Evolutionary conservation across 2,329 filamentous ascomycete species (phyloP).

Genomic region (Epichloe festucae): DNA sequence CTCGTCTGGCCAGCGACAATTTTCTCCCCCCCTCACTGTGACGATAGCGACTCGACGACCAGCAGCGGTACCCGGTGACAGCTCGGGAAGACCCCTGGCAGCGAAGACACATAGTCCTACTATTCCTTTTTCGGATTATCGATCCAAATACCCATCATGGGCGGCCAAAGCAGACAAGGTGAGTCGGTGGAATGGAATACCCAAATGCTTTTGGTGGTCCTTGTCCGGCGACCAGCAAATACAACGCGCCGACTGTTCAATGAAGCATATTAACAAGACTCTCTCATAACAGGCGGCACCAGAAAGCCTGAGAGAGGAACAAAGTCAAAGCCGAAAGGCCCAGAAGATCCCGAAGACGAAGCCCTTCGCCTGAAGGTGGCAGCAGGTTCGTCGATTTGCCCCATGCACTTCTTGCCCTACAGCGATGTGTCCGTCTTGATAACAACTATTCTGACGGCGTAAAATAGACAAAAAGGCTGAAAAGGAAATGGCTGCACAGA

Average conservation of each 20-base stretch:
- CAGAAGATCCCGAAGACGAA: constrained; percentile 64
- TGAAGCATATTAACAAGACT: no score
- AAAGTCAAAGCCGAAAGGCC: no score
- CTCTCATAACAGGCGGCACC: constrained; percentile 52
- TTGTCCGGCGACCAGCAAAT: no score
- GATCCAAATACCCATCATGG: constrained; percentile 16
- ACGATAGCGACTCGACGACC: no score
- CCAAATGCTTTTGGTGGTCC: neutral
- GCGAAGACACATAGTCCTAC: neutral
- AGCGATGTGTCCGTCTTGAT: no score
- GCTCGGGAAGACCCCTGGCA: no score
- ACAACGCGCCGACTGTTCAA: no score
- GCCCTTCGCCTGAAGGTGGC: constrained; percentile 74
- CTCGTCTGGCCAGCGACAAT: neutral
- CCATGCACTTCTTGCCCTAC: neutral
- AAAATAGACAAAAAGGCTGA: constrained; percentile 63
- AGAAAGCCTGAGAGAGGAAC: constrained; percentile 54
- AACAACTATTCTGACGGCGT: no score
- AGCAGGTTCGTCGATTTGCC: constrained; percentile 48
- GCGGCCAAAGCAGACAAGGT: constrained; percentile 27
- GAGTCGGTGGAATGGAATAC: constrained; percentile 6
- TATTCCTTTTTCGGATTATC: neutral
- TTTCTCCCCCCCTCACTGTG: neutral
- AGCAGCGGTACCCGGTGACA: no score
- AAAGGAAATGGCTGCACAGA: constrained; percentile 68